Percentiles rank a stretch among this genome's conserved stretches.
These are phyloP conservation scores for Neopestalotiopsis sp. DNA, from an alignment of 2,329 filamentous ascomycete genomes.

Conservation along the genomic window DNA sequence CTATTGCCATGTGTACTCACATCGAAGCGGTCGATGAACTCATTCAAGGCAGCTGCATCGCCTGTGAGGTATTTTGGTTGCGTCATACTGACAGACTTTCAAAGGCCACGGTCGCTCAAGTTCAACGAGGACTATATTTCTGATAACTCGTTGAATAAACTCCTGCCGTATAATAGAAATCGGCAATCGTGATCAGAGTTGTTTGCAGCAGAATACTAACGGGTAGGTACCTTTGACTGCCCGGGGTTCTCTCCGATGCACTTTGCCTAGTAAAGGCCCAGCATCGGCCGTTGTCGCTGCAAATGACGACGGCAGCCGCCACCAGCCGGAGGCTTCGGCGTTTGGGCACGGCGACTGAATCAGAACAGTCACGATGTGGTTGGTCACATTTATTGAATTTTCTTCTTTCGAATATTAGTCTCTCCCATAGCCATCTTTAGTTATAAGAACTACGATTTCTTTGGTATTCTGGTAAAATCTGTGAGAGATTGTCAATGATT, in stretches of 20 bases:
- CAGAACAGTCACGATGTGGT: not conserved
- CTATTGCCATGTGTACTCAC: slow-evolving; percentile 55
- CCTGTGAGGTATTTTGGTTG: slow-evolving; percentile 76
- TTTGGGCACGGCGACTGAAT: not conserved
- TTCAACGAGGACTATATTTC: not conserved
- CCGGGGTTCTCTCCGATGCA: too few species aligned
- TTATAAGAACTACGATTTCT: not conserved
- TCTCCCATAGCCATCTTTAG: too few species aligned
- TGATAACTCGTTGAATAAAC: not conserved
- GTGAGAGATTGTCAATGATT: not conserved
- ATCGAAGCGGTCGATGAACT: slow-evolving; percentile 91
- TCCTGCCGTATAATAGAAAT: not conserved
- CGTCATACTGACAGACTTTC: slow-evolving; percentile 31
- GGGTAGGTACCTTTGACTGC: not conserved
- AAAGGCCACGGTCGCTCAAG: not conserved
- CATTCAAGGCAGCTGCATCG: slow-evolving; percentile 75
- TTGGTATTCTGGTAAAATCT: not conserved
- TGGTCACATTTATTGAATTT: not conserved
- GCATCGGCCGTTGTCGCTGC: not conserved
- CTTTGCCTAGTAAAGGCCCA: too few species aligned
- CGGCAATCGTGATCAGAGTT: not conserved
- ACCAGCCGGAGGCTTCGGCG: not conserved
- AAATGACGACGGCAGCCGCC: not conserved
- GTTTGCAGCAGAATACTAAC: not conserved
- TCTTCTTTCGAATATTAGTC: not conserved